A percentile compares a stretch with the other conserved stretches of the same genome.
Evolutionary conservation across 352 stramenopile species (phyloP).

Genomic region (Phytophthora citricola): DNA sequence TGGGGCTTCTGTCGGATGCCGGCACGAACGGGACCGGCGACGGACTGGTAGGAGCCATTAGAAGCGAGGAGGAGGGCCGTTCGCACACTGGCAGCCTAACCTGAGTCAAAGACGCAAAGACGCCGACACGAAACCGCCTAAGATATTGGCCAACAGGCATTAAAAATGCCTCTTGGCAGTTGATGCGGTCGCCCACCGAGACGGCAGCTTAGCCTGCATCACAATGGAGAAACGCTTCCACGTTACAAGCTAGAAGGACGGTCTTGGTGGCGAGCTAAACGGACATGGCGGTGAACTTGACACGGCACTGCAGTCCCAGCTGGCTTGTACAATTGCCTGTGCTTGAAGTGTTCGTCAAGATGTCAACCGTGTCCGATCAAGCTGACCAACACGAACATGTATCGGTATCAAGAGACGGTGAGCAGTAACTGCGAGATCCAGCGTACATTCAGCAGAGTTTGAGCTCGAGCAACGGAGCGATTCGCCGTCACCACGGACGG

Average conservation of each 20-base stretch:
- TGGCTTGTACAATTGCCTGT: no score
- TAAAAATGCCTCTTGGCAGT: background rate
- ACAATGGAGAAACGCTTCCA: background rate
- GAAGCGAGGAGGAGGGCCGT: background rate
- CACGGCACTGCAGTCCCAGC: no score
- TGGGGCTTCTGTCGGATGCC: constrained; percentile 9
- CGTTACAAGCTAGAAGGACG: no score
- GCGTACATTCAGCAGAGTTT: no score
- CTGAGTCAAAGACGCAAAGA: constrained; percentile 6
- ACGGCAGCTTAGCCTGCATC: background rate
- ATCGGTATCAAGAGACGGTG: background rate
- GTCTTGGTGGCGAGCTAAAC: no score
- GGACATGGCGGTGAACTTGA: no score
- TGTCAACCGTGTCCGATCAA: no score
- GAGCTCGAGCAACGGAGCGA: no score
- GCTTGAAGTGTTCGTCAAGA: no score
- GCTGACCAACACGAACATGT: background rate
- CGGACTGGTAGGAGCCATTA: constrained; percentile 15
- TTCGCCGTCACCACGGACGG: no score
- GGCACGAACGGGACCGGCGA: constrained; percentile 21
- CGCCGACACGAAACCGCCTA: constrained; percentile 27
- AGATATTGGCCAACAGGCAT: constrained; percentile 13
- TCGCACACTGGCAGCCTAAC: no score
- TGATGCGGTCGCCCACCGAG: background rate
- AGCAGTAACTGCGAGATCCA: constrained; percentile 1